Percentiles rank a stretch among this genome's conserved stretches.
Conservation (phyloP, 1,284 basidiomycete species). For the Vanrija pseudolonga region DNA sequence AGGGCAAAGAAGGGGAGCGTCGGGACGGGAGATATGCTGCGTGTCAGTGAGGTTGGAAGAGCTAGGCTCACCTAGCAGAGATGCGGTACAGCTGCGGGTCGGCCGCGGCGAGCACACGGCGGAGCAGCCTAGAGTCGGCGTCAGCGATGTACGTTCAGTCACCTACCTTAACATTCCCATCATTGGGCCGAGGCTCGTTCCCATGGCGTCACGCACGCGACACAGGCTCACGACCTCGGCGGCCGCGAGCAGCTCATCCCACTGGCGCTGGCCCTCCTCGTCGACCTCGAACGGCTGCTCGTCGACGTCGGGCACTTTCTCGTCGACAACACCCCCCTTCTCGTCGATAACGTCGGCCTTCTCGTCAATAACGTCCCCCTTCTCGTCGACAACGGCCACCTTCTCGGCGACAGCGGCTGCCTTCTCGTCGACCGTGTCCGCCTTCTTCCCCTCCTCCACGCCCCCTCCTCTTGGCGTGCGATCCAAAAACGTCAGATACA, state of each 20-base stretch:
- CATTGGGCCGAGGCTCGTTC: conserved; percentile 73
- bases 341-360: too few relatives aligned
- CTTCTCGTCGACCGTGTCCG: not conserved
- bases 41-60: not conserved
- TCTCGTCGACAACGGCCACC: not conserved
- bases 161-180: conserved; percentile 72
- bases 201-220: conserved; percentile 84
- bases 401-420: not conserved
- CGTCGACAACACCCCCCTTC: not conserved
- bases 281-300: not conserved
- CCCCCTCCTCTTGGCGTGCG: not conserved
- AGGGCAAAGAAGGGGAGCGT: conserved; percentile 62
- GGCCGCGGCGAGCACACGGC: conserved; percentile 63
- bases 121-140: conserved; percentile 58
- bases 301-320: conserved; percentile 32
- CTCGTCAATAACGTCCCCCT: conserved; percentile 1
- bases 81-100: conserved; percentile 68
- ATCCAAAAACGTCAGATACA: conserved; percentile 67
- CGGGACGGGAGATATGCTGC: conserved; percentile 37
- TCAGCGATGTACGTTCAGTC: not conserved
- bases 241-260: conserved; percentile 62
- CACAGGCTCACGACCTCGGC: conserved; percentile 60
- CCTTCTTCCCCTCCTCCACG: not conserved
- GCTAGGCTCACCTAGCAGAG: conserved; percentile 50
- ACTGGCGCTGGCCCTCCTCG: conserved; percentile 52